A percentile compares a stretch with the other conserved stretches of the same genome.
These are phyloP conservation scores for Aegilops tauschii DNA, from an alignment of 176 grass and related monocot genomes.

Conservation along the genomic window DNA sequence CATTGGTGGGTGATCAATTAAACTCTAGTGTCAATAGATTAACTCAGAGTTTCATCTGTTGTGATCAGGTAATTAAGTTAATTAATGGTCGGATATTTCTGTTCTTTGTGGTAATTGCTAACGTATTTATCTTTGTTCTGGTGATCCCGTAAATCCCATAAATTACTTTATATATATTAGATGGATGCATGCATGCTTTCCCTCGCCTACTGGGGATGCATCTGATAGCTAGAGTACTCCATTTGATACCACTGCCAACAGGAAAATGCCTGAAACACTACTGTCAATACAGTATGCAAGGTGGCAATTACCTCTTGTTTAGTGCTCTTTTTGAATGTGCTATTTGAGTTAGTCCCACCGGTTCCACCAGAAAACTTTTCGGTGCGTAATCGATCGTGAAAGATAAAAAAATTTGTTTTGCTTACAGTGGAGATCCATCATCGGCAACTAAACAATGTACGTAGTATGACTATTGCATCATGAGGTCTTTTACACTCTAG, in stretches of 20 bases:
- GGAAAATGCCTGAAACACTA: background rate
- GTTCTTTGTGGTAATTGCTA: too few relatives aligned
- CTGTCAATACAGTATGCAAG: background rate
- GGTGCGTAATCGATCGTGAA: background rate
- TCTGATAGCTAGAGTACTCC: background rate
- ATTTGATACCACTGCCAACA: background rate
- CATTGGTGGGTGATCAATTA: too few relatives aligned
- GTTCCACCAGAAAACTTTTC: background rate
- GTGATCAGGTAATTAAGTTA: too few relatives aligned
- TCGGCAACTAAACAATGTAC: background rate
- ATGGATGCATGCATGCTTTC: background rate
- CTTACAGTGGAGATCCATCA: background rate
- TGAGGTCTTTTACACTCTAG: too few relatives aligned
- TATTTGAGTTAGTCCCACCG: constrained; percentile 16
- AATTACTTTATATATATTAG: too few relatives aligned
- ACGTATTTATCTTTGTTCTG: too few relatives aligned
- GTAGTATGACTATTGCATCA: background rate
- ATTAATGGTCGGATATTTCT: too few relatives aligned
- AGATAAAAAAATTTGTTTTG: background rate
- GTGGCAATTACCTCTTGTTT: background rate
- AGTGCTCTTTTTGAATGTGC: background rate
- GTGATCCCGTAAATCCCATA: too few relatives aligned
- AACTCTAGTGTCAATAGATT: too few relatives aligned
- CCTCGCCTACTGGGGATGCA: background rate
- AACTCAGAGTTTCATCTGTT: too few relatives aligned